A percentile compares a stretch with the other conserved stretches of the same genome.
Conservation (phyloP, 169 alveolate species). For the Toxoplasma gondii region DNA sequence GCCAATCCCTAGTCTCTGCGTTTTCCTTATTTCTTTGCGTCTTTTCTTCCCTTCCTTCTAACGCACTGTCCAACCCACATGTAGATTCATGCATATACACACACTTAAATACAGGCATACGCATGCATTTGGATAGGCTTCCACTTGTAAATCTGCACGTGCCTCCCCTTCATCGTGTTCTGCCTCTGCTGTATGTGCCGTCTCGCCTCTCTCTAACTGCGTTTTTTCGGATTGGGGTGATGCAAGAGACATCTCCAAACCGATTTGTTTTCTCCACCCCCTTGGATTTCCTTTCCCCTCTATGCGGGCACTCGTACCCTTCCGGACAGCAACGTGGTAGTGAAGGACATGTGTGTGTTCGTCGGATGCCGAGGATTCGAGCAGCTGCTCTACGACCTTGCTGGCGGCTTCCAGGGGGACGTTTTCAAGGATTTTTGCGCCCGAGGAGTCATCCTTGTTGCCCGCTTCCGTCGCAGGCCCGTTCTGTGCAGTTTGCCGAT, state of each 20-base stretch:
- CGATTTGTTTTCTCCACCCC: too few relatives aligned
- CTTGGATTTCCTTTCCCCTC: background rate
- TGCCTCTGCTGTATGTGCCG: too few relatives aligned
- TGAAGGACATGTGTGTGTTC: conserved; percentile 33
- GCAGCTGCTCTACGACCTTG: conserved; percentile 10
- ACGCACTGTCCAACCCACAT: too few relatives aligned
- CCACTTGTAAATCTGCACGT: too few relatives aligned
- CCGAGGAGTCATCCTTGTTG: conserved; percentile 2
- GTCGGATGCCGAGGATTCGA: conserved; percentile 7
- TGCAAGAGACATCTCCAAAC: too few relatives aligned
- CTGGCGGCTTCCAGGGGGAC: conserved; percentile 41
- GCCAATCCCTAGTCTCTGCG: too few relatives aligned
- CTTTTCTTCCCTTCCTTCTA: too few relatives aligned
- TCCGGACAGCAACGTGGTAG: conserved; percentile 44
- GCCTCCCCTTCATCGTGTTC: too few relatives aligned
- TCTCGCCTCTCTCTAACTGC: too few relatives aligned
- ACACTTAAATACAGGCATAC: background rate
- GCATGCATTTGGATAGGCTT: too few relatives aligned
- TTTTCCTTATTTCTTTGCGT: background rate
- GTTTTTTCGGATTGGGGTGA: too few relatives aligned
- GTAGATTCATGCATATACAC: too few relatives aligned
- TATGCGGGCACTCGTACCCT: background rate
- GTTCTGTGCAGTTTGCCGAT: background rate
- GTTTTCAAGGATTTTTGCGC: conserved; percentile 5
- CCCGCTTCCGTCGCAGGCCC: background rate